Evolutionary conservation across 176 grass and related monocot genomes (phyloP).

Genomic region (Musa acuminata): DNA sequence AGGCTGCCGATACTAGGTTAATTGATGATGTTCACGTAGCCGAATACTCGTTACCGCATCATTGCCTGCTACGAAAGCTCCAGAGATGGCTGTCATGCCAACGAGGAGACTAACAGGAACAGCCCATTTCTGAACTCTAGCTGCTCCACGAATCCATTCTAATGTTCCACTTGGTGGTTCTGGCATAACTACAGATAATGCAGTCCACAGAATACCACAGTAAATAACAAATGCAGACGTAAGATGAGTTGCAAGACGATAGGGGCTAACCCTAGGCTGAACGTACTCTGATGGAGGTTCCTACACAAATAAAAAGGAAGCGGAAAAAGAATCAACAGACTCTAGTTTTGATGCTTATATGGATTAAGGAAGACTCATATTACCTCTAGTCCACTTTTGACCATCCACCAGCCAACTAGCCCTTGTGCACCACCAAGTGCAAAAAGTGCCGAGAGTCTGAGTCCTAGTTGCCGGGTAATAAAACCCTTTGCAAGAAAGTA

Average conservation of each 20-base stretch:
- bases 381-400: too few species aligned
- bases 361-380: neutral
- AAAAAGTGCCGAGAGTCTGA: slow-evolving; percentile 72
- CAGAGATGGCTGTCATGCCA: slow-evolving; percentile 79
- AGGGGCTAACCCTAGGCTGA: slow-evolving; percentile 89
- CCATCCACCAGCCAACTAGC: slow-evolving; percentile 98
- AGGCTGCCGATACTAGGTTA: neutral
- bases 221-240: slow-evolving; percentile 95
- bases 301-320: slow-evolving; percentile 27
- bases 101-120: slow-evolving; percentile 70
- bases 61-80: slow-evolving; percentile 95
- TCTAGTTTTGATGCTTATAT: slow-evolving; percentile 7
- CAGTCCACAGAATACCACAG: slow-evolving; percentile 90
- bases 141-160: slow-evolving; percentile 64
- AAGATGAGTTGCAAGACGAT: slow-evolving; percentile 85
- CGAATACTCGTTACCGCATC: slow-evolving; percentile 61
- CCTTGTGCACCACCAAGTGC: slow-evolving; percentile 78
- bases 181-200: slow-evolving; percentile 83
- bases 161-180: slow-evolving; percentile 60
- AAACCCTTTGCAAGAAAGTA: slow-evolving; percentile 90
- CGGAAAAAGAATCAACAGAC: neutral
- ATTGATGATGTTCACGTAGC: slow-evolving; percentile 4
- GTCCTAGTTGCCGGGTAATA: slow-evolving; percentile 77
- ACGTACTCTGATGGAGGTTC: slow-evolving; percentile 81
- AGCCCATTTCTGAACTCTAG: slow-evolving; percentile 58